Conservation (phyloP, 75 land plant species). For the Cupressus sempervirens region DNA sequence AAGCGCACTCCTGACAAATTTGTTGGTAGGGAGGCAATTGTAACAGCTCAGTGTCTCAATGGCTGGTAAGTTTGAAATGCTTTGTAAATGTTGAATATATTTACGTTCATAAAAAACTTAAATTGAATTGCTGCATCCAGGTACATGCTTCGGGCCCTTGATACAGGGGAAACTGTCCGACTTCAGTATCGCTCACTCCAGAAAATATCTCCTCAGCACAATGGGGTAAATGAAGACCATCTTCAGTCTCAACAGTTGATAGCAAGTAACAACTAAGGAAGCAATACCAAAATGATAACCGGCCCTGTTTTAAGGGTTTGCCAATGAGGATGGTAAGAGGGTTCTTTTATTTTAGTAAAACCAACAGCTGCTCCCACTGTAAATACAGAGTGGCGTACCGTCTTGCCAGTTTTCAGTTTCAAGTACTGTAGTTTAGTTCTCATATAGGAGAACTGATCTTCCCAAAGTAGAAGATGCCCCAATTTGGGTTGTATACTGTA, state of each 20-base stretch:
- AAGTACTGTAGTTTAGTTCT: neutral
- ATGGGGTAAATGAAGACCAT: conserved; percentile 29
- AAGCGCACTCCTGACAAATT: conserved; percentile 88
- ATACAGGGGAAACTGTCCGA: conserved; percentile 74
- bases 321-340: neutral
- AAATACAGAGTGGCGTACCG: neutral
- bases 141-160: conserved; percentile 85
- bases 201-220: conserved; percentile 30
- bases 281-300: neutral
- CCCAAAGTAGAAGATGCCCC: conserved; percentile 2
- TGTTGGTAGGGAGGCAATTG: conserved; percentile 86
- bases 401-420: neutral
- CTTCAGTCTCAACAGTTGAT: conserved; percentile 32
- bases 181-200: conserved; percentile 84
- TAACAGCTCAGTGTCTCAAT: conserved; percentile 85
- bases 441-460: neutral
- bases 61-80: conserved; percentile 61
- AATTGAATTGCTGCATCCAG: conserved; percentile 29
- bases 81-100: neutral
- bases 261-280: conserved; percentile 17
- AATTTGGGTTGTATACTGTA: neutral
- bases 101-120: neutral
- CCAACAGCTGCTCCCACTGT: neutral
- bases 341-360: neutral
- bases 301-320: neutral